These are phyloP conservation scores for Corylus avellana DNA, from an alignment of 306 rosid species.

Conservation along the genomic window DNA sequence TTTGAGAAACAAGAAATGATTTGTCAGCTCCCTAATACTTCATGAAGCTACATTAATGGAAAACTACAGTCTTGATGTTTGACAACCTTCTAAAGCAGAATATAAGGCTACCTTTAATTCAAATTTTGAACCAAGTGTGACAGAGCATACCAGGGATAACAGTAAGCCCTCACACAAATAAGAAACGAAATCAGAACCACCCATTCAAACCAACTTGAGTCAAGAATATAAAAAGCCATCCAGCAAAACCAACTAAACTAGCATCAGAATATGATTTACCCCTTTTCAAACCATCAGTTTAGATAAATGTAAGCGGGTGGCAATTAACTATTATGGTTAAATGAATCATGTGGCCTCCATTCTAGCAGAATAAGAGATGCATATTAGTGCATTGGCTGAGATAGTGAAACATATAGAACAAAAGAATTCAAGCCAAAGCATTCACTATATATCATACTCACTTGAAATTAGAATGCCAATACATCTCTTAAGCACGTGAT, in stretches of 20 bases:
- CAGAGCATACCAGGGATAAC: background rate
- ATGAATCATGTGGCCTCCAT: background rate
- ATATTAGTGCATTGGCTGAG: background rate
- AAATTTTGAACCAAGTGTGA: background rate
- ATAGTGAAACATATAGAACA: background rate
- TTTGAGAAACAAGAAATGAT: background rate
- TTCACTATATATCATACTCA: slow-evolving; percentile 32
- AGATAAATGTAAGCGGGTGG: background rate
- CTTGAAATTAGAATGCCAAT: slow-evolving; percentile 49
- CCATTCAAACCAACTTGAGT: background rate
- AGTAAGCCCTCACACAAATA: background rate
- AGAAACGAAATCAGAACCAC: background rate
- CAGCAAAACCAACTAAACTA: background rate
- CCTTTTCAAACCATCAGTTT: background rate
- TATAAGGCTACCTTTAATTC: background rate
- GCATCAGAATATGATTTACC: background rate
- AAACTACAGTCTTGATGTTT: background rate
- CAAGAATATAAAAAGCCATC: background rate
- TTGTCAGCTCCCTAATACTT: background rate
- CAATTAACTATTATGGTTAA: background rate
- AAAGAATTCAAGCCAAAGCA: background rate
- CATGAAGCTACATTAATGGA: background rate
- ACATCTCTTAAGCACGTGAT: slow-evolving; percentile 63
- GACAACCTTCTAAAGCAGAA: background rate
- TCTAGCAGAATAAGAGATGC: background rate